Conservation (phyloP, 2,329 filamentous ascomycete species). For the Sporothrix inflata region DNA sequence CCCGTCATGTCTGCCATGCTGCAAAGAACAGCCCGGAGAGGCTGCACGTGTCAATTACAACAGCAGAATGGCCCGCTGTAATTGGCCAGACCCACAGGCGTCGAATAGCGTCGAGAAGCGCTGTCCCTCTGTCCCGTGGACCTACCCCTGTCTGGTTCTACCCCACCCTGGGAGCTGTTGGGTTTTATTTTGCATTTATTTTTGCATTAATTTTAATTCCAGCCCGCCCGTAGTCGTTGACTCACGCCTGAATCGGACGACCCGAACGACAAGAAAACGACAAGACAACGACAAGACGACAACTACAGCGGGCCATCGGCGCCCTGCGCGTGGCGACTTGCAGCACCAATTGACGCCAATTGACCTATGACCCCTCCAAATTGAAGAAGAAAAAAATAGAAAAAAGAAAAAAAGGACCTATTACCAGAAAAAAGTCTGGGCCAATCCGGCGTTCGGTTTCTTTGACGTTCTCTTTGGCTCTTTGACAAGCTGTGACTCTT, state of each 20-base stretch:
- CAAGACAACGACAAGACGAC: not conserved
- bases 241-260: constrained; percentile 9
- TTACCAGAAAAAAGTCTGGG: constrained; percentile 9
- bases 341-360: constrained; percentile 5
- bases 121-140: not conserved
- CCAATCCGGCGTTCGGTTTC: not conserved
- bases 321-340: constrained; percentile 17
- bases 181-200: constrained; percentile 9
- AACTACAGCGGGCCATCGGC: constrained; percentile 16
- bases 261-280: not conserved
- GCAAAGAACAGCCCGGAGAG: not conserved
- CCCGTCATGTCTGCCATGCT: not conserved
- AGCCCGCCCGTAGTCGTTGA: constrained; percentile 10
- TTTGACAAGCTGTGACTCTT: constrained; percentile 31
- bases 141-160: not conserved
- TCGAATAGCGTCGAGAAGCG: not conserved
- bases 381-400: not conserved
- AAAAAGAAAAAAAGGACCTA: not conserved
- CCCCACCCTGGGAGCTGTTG: not conserved
- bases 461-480: constrained; percentile 18
- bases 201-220: not conserved
- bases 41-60: constrained; percentile 25
- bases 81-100: constrained; percentile 1
- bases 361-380: constrained; percentile 6
- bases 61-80: not conserved